phyloP scores from a whole-genome alignment of 148 eudicot species.

The Cornus suecica region DNA sequence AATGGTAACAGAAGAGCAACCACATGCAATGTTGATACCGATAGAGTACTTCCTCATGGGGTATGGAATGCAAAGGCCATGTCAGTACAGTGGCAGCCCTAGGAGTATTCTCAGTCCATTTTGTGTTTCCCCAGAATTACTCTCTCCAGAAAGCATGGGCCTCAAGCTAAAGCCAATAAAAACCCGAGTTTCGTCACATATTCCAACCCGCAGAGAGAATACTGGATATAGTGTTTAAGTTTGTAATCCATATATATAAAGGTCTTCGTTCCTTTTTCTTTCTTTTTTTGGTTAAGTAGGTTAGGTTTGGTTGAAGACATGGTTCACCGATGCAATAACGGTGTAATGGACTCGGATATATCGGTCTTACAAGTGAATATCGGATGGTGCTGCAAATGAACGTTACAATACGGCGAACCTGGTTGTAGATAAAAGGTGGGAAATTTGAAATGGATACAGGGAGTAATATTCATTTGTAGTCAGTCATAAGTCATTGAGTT shows the following conservation, averaged over 20 bases:
- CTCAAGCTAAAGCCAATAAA: slow-evolving; percentile 90
- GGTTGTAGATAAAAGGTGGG: slow-evolving; percentile 20
- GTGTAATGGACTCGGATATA: too few relatives aligned
- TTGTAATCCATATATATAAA: not conserved
- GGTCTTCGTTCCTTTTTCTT: not conserved
- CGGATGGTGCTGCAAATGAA: too few relatives aligned
- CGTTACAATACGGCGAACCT: too few relatives aligned
- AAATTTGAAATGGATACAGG: slow-evolving; percentile 13
- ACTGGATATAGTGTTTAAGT: slow-evolving; percentile 1
- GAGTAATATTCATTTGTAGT: slow-evolving; percentile 32
- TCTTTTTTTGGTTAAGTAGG: slow-evolving; percentile 6
- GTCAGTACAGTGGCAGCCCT: slow-evolving; percentile 69
- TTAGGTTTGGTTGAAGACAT: slow-evolving; percentile 13
- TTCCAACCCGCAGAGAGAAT: slow-evolving; percentile 7
- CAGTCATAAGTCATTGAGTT: slow-evolving; percentile 18
- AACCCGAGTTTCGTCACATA: slow-evolving; percentile 52
- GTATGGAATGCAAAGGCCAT: slow-evolving; percentile 71
- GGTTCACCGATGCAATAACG: too few relatives aligned
- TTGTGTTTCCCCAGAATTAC: slow-evolving; percentile 86
- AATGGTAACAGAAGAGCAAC: slow-evolving; percentile 97
- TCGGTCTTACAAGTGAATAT: too few relatives aligned
- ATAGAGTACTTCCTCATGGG: slow-evolving; percentile 93
- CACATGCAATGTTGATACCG: slow-evolving; percentile 90
- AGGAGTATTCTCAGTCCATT: slow-evolving; percentile 82
- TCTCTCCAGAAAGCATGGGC: slow-evolving; percentile 99